Percentiles rank a stretch among this genome's conserved stretches.
phyloP scores from a whole-genome alignment of 257 asterid species.

The Penstemon newberryi region DNA sequence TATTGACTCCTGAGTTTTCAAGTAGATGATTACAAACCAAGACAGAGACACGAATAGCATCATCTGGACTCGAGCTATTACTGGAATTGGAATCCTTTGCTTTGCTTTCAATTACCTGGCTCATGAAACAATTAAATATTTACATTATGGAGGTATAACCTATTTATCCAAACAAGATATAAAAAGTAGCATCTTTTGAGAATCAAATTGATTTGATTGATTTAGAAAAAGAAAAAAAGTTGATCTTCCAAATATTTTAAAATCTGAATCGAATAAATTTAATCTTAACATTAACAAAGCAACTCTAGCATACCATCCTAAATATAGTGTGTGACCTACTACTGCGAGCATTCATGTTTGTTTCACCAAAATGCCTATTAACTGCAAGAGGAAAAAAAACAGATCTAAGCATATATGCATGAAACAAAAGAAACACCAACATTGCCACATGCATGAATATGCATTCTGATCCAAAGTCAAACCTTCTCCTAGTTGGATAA shows the following conservation, averaged over 20 bases:
- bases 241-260: no score
- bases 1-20: conserved; percentile 4
- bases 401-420: conserved; percentile 20
- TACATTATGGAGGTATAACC: conserved; percentile 8
- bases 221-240: no score
- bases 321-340: conserved; percentile 96
- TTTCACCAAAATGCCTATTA: conserved; percentile 96
- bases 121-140: conserved; percentile 24
- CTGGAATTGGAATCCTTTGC: conserved; percentile 47
- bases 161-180: conserved; percentile 20
- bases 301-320: conserved; percentile 72
- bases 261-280: no score
- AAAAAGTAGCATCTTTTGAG: conserved; percentile 21
- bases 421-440: conserved; percentile 21
- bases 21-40: conserved; percentile 57
- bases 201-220: no score
- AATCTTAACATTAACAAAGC: conserved; percentile 3
- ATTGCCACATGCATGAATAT: conserved; percentile 13
- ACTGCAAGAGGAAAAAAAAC: conserved; percentile 47
- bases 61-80: conserved; percentile 56
- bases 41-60: conserved; percentile 90
- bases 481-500: conserved; percentile 96
- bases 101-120: conserved; percentile 94
- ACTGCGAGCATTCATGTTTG: conserved; percentile 97
- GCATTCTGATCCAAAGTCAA: conserved; percentile 29